Percentiles rank a stretch among this genome's conserved stretches.
phyloP scores from a whole-genome alignment of 2,329 filamentous ascomycete species.

The Colletotrichum simmondsii region DNA sequence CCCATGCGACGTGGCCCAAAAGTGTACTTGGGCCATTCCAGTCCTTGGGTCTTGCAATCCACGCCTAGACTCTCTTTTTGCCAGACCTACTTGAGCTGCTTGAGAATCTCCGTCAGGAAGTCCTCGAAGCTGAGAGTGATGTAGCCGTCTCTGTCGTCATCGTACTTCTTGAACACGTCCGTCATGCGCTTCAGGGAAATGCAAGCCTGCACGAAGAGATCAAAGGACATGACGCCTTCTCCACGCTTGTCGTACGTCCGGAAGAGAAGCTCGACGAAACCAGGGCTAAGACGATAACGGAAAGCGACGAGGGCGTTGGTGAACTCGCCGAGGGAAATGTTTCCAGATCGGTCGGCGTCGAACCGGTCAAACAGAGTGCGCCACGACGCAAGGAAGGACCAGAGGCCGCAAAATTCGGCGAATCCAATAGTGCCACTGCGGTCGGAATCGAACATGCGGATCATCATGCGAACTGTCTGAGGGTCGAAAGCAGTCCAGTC shows the following conservation, averaged over 20 bases:
- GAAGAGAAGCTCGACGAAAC: constrained; percentile 88
- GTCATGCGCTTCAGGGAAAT: constrained; percentile 98
- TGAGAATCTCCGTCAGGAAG: constrained; percentile 76
- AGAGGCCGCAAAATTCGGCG: constrained; percentile 94
- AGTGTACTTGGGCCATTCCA: background rate
- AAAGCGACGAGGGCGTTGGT: constrained; percentile 91
- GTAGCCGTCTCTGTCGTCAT: constrained; percentile 95
- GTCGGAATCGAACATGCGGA: constrained; percentile 98
- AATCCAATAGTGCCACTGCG: constrained; percentile 90
- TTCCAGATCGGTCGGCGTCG: constrained; percentile 86
- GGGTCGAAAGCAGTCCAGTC: constrained; percentile 95
- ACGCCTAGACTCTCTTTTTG: background rate
- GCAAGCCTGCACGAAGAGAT: constrained; percentile 97
- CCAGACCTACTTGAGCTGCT: constrained; percentile 63
- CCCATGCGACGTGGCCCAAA: background rate
- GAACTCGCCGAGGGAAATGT: constrained; percentile 88
- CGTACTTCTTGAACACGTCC: constrained; percentile 98
- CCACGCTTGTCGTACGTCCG: constrained; percentile 85
- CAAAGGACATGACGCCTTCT: constrained; percentile 84
- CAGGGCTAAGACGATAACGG: constrained; percentile 87
- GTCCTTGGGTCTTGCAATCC: too few species aligned
- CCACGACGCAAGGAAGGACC: constrained; percentile 96
- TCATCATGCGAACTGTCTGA: constrained; percentile 98
- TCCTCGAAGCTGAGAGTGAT: constrained; percentile 87
- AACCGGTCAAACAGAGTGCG: constrained; percentile 94